phyloP scores from a whole-genome alignment of 768 basidiomycete species.

The Collybiopsis confluens region DNA sequence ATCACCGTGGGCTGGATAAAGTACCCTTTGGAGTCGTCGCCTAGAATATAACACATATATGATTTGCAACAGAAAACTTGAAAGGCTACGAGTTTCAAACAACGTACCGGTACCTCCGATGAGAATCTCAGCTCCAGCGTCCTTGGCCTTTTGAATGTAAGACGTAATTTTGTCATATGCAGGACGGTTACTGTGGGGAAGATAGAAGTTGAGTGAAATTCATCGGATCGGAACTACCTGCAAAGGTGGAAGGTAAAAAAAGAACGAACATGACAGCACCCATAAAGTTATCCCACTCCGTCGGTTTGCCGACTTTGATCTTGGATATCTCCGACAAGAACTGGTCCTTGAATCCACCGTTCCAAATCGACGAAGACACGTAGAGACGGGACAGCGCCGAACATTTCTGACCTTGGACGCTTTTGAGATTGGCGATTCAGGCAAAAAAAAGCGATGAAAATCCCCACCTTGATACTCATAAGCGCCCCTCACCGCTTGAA shows the following conservation, averaged over 20 bases:
- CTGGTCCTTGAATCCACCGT: conserved; percentile 77
- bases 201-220: no score
- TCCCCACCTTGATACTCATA: conserved; percentile 90
- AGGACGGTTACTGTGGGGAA: conserved; percentile 57
- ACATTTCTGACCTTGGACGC: conserved; percentile 88
- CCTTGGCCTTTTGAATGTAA: conserved; percentile 85
- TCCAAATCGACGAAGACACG: conserved; percentile 85
- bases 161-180: conserved; percentile 84
- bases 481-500: conserved; percentile 81
- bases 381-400: conserved; percentile 91
- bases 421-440: no score
- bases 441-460: neutral
- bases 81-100: no score
- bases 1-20: conserved; percentile 95
- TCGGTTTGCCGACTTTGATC: conserved; percentile 79
- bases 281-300: conserved; percentile 82
- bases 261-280: conserved; percentile 84
- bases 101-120: conserved; percentile 73
- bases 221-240: no score
- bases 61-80: neutral
- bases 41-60: conserved; percentile 27
- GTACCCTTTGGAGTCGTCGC: conserved; percentile 88
- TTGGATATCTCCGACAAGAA: conserved; percentile 71
- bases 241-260: no score
- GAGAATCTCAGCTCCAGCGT: conserved; percentile 84